Evolutionary conservation across 1,284 basidiomycete genomes (phyloP).

Genomic region (Apiotrichum mycotoxinovorans): DNA sequence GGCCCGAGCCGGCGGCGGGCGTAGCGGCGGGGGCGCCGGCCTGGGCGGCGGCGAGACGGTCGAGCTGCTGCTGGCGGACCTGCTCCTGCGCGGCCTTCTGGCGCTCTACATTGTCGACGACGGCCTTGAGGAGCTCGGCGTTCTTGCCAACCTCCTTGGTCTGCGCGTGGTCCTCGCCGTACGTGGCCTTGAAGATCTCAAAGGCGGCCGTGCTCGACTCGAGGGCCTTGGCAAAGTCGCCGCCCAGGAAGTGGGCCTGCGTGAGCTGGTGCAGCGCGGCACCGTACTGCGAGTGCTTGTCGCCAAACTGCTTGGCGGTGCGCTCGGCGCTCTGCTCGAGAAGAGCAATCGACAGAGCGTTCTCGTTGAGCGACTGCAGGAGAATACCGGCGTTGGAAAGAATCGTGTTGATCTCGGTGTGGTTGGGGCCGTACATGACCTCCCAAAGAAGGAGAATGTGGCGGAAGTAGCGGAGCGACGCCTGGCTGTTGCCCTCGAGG

Average conservation of each 20-base stretch:
- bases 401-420: slow-evolving; percentile 54
- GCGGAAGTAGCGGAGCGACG: slow-evolving; percentile 53
- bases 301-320: slow-evolving; percentile 40
- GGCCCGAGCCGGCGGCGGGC: slow-evolving; percentile 7
- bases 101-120: slow-evolving; percentile 46
- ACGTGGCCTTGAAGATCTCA: slow-evolving; percentile 47
- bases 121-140: slow-evolving; percentile 47
- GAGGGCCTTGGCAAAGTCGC: slow-evolving; percentile 48
- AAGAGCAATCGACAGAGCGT: slow-evolving; percentile 40
- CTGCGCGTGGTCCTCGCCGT: slow-evolving; percentile 48
- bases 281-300: slow-evolving; percentile 43
- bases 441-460: slow-evolving; percentile 56
- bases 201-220: slow-evolving; percentile 46
- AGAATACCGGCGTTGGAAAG: slow-evolving; percentile 49
- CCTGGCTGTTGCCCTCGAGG: slow-evolving; percentile 51
- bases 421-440: slow-evolving; percentile 54
- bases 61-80: slow-evolving; percentile 37
- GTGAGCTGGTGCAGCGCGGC: slow-evolving; percentile 49
- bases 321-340: slow-evolving; percentile 40
- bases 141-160: slow-evolving; percentile 52
- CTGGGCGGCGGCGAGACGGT: slow-evolving; percentile 36
- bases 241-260: slow-evolving; percentile 49
- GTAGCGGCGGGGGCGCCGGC: slow-evolving; percentile 10
- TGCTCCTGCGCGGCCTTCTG: slow-evolving; percentile 43
- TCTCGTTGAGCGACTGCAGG: slow-evolving; percentile 47